Evolutionary conservation across 306 rosid genomes (phyloP).

Genomic region (Mucuna pruriens): DNA sequence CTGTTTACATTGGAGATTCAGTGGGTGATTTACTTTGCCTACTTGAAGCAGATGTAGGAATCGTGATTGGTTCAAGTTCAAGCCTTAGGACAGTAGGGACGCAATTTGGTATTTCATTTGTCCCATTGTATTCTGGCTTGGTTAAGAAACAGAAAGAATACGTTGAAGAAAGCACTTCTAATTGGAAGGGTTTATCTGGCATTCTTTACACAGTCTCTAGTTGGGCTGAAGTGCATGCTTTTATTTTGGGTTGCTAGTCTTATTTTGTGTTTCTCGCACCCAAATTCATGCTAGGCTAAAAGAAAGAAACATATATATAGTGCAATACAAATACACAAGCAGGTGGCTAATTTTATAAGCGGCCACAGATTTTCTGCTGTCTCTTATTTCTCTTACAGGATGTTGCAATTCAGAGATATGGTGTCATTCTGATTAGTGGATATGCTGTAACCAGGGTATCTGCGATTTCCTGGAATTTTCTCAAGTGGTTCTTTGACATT

Average conservation of each 20-base stretch:
- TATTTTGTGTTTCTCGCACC: conserved; percentile 51
- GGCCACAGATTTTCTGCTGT: conserved; percentile 72
- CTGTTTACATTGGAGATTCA: conserved; percentile 87
- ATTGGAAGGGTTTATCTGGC: conserved; percentile 86
- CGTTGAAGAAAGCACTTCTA: conserved; percentile 54
- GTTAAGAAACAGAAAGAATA: conserved; percentile 75
- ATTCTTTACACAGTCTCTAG: conserved; percentile 81
- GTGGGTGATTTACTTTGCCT: conserved; percentile 95
- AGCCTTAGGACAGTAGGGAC: conserved; percentile 82
- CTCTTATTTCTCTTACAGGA: conserved; percentile 57
- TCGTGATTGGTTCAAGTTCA: conserved; percentile 87
- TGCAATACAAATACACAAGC: conserved; percentile 61
- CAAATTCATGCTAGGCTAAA: conserved; percentile 53
- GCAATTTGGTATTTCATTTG: conserved; percentile 78
- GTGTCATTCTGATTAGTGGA: conserved; percentile 46
- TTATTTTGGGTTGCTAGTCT: conserved; percentile 87
- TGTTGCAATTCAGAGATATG: conserved; percentile 54
- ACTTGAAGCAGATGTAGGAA: conserved; percentile 96
- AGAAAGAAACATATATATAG: conserved; percentile 50
- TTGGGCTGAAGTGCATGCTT: conserved; percentile 99
- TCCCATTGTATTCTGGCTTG: conserved; percentile 79
- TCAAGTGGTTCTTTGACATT: background rate
- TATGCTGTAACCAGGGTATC: conserved; percentile 60
- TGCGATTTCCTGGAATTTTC: conserved; percentile 36
- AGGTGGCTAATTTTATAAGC: conserved; percentile 73